Evolutionary conservation across 2,329 filamentous ascomycete genomes (phyloP).

Genomic region (Juglanconis juglandina): DNA sequence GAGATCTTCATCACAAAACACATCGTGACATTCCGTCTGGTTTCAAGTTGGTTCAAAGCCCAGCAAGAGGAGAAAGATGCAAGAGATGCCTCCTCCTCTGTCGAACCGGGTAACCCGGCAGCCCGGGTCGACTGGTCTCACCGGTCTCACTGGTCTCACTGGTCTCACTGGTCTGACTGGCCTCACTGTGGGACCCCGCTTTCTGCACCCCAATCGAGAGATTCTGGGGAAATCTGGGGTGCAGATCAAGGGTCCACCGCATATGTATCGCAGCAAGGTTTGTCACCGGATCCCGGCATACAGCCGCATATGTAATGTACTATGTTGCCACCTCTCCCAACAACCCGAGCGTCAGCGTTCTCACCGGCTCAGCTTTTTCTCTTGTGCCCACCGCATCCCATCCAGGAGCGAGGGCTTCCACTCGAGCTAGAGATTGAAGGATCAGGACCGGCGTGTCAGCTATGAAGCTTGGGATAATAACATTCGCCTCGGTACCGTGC

Average conservation of each 20-base stretch:
- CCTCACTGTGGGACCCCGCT: background rate
- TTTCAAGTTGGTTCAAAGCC: too few species aligned
- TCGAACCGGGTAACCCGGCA: too few species aligned
- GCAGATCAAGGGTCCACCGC: background rate
- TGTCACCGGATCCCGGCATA: too few species aligned
- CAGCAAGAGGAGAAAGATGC: too few species aligned
- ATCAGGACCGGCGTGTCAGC: too few species aligned
- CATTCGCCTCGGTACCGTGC: too few species aligned
- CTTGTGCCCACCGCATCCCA: background rate
- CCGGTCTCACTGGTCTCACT: too few species aligned
- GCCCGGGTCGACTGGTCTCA: background rate
- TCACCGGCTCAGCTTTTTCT: background rate
- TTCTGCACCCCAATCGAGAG: background rate
- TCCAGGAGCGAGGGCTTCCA: too few species aligned
- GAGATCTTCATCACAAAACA: background rate
- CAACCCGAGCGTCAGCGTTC: too few species aligned
- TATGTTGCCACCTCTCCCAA: background rate
- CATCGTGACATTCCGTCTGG: background rate
- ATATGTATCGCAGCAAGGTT: background rate
- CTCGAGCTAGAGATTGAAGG: too few species aligned
- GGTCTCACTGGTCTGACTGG: background rate
- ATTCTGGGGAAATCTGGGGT: slow-evolving; percentile 17
- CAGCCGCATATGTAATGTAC: background rate
- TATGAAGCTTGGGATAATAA: too few species aligned
- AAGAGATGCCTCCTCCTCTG: background rate